Evolutionary conservation across 352 stramenopile genomes (phyloP).

Genomic region (Globisporangium heterothallicum): DNA sequence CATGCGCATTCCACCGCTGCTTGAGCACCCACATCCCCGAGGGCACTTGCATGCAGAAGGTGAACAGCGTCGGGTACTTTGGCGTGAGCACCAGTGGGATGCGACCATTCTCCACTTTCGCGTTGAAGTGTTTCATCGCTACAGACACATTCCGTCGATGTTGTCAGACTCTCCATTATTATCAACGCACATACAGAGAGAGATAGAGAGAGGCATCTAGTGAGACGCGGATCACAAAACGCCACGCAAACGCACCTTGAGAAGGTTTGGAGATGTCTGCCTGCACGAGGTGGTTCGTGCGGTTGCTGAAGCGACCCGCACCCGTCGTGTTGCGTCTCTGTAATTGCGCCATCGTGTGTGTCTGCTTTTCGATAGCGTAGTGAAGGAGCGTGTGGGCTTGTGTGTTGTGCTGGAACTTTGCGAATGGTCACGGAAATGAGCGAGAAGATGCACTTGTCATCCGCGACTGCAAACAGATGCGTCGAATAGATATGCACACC

Average conservation of each 20-base stretch:
- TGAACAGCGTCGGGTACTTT: conserved; percentile 44
- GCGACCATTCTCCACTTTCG: conserved; percentile 36
- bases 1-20: conserved; percentile 80
- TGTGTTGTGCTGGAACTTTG: not conserved
- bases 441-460: not conserved
- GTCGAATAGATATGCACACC: not conserved
- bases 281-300: conserved; percentile 26
- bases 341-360: not conserved
- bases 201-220: not conserved
- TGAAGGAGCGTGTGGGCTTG: not conserved
- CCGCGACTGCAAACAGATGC: not conserved
- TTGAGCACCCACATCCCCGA: conserved; percentile 77
- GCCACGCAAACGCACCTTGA: conserved; percentile 10
- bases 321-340: not conserved
- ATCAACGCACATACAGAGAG: not conserved
- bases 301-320: not conserved
- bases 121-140: conserved; percentile 51
- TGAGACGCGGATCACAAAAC: not conserved
- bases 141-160: too few relatives aligned
- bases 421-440: not conserved
- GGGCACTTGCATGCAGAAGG: conserved; percentile 53
- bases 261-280: conserved; percentile 23
- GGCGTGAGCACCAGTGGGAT: conserved; percentile 69
- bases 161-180: too few relatives aligned
- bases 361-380: not conserved